These are phyloP conservation scores for Apiotrichum gamsii DNA, from an alignment of 1,284 basidiomycete species.

Conservation along the genomic window DNA sequence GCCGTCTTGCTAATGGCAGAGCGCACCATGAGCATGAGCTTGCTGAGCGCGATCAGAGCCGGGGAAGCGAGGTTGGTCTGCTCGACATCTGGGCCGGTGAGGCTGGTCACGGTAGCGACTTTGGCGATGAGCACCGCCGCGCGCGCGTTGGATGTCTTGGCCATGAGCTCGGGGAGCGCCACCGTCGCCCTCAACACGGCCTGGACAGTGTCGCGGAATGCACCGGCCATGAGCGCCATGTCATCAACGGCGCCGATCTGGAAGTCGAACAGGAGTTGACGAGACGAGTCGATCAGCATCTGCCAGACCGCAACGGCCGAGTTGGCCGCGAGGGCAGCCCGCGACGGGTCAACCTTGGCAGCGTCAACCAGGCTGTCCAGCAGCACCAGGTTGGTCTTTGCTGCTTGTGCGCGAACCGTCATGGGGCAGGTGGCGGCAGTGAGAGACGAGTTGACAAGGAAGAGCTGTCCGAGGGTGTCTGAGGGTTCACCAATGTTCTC, in stretches of 20 bases:
- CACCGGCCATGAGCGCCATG: conserved; percentile 23
- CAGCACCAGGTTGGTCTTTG: conserved; percentile 22
- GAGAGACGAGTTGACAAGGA: conserved; percentile 25
- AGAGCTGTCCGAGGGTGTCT: conserved; percentile 20
- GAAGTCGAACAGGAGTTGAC: conserved; percentile 34
- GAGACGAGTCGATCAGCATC: conserved; percentile 31
- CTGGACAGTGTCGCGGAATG: conserved; percentile 22
- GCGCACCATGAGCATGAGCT: conserved; percentile 25
- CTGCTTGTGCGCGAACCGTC: conserved; percentile 22
- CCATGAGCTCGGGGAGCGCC: conserved; percentile 16
- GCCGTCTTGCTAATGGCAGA: conserved; percentile 13
- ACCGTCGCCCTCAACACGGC: conserved; percentile 15
- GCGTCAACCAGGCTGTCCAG: conserved; percentile 15
- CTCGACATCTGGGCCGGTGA: conserved; percentile 31
- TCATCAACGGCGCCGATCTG: conserved; percentile 32
- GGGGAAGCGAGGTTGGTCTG: conserved; percentile 26
- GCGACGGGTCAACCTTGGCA: conserved; percentile 6
- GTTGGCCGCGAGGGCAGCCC: conserved; percentile 5
- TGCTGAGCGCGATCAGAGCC: conserved; percentile 23
- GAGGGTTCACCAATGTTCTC: conserved; percentile 13
- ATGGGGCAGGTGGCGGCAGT: conserved; percentile 25
- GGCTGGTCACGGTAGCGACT: conserved; percentile 23
- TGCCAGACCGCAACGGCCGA: conserved; percentile 26
- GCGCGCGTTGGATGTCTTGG: conserved; percentile 22
- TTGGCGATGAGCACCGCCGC: conserved; percentile 25